Evolutionary conservation across 345 rosid genomes (phyloP), one percentile per base, ranked within the genome.

Genomic region (Melaleuca alternifolia): DNA sequence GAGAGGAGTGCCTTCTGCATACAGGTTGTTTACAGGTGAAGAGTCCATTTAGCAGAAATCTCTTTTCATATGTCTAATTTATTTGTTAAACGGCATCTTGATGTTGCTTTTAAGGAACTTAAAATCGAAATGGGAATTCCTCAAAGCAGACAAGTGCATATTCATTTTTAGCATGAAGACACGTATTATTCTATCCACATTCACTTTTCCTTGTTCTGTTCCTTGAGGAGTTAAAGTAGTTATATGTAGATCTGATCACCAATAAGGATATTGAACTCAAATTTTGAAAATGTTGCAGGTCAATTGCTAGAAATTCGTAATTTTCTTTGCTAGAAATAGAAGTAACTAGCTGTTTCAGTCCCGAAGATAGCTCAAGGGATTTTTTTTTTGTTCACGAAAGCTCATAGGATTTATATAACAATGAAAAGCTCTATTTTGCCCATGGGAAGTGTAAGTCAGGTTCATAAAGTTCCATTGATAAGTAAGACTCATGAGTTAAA

Each of bases 21-120:
- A 93, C 89, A 91, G 86, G 62, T 89, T 94, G 56, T 93, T 94
- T 89, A 94, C 97, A 86, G 97, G 95, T 93, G 82, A 91, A 87
- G 51, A 28, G 83, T 20, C 82, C 33, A 41, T 20, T 11, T 12
- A 18, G 11, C 79, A 71, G 79, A 71, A 9, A 33, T 71, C 1
- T 71, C 79, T 2, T 71, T 33, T 71, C 79, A 15, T 71, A 4
- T 71, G 48, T 71, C 15, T 2, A 8, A 15, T 30, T 30, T 65
- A 30, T 65, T 30, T 1, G 77, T 65, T 71, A 7, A 5, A 1
- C 1, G 4, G 24, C 10, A 6, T 33, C 48, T 71, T 33, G 79
- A 37, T 71, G 48, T 71, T 33, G 48, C 79, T 33, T 71, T 18
- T 18, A 33, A 62, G 21, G 53, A 62, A 62, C 44, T 62, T 14